A percentile compares a stretch with the other conserved stretches of the same genome.
phyloP scores from a whole-genome alignment of 75 land plant genomes.

The Sequoiadendron giganteum region DNA sequence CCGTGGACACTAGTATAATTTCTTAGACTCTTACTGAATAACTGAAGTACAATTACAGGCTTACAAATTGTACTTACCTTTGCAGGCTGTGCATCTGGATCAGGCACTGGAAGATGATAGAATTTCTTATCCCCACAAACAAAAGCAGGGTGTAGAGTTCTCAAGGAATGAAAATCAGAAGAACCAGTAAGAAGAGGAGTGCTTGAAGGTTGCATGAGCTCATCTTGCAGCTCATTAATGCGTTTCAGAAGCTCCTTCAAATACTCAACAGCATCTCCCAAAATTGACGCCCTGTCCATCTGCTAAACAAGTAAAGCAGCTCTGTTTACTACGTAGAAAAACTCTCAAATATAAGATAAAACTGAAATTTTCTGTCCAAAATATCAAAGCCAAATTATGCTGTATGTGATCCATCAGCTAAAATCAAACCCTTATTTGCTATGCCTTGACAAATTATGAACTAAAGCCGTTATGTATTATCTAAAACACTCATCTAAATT shows the following conservation, averaged over 20 bases:
- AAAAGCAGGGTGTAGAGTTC: neutral
- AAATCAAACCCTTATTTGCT: neutral
- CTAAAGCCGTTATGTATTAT: too few relatives aligned
- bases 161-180: neutral
- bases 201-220: neutral
- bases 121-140: neutral
- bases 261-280: conserved; percentile 29
- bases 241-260: conserved; percentile 23
- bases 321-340: neutral
- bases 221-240: conserved; percentile 8
- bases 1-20: too few relatives aligned
- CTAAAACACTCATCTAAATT: too few relatives aligned
- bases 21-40: too few relatives aligned
- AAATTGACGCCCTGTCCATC: conserved; percentile 26
- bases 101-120: neutral
- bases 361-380: neutral
- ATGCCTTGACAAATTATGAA: neutral
- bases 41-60: neutral
- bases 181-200: neutral
- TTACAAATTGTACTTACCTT: neutral
- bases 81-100: neutral
- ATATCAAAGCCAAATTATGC: neutral
- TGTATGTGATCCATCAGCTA: neutral
- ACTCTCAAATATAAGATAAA: neutral
- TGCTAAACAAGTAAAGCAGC: neutral